Evolutionary conservation across 2,329 filamentous ascomycete species (phyloP).

Genomic region (Lachnellula cervina): DNA sequence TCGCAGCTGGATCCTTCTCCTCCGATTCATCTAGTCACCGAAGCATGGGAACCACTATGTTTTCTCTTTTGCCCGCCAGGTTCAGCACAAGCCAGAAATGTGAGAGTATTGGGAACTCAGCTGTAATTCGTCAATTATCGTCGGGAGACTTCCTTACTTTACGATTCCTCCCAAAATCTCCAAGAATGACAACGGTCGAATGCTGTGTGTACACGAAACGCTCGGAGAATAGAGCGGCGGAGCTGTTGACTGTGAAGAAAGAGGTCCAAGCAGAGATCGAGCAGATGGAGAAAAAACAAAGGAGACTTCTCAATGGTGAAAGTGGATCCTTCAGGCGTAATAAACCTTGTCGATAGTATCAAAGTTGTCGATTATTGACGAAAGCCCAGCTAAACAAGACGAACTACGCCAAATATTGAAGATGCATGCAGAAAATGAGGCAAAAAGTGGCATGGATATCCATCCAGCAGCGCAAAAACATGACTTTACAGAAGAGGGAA

Average conservation of each 20-base stretch:
- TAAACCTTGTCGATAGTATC: background rate
- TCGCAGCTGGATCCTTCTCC: conserved; percentile 1
- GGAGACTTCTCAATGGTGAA: background rate
- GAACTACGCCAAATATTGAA: conserved; percentile 13
- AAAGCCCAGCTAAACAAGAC: conserved; percentile 4
- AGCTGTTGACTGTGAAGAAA: background rate
- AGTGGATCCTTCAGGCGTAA: background rate
- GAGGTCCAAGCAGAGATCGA: background rate
- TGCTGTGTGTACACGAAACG: conserved; percentile 1
- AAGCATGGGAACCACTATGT: background rate
- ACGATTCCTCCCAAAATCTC: conserved; percentile 4
- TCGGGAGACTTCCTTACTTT: conserved; percentile 3
- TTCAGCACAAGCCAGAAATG: background rate
- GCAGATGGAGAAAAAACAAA: background rate
- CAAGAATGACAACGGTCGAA: conserved; percentile 3
- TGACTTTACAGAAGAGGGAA: conserved; percentile 17
- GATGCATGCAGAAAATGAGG: conserved; percentile 18
- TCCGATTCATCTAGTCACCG: background rate
- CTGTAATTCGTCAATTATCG: background rate
- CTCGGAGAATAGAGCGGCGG: background rate
- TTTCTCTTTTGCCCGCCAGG: background rate
- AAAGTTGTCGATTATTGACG: background rate
- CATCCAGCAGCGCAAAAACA: conserved; percentile 21
- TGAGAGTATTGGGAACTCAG: background rate
- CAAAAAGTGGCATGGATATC: conserved; percentile 13